A percentile compares a stretch with the other conserved stretches of the same genome.
phyloP scores from a whole-genome alignment of 805 yeast genomes.

The Scheffersomyces ergatensis region DNA sequence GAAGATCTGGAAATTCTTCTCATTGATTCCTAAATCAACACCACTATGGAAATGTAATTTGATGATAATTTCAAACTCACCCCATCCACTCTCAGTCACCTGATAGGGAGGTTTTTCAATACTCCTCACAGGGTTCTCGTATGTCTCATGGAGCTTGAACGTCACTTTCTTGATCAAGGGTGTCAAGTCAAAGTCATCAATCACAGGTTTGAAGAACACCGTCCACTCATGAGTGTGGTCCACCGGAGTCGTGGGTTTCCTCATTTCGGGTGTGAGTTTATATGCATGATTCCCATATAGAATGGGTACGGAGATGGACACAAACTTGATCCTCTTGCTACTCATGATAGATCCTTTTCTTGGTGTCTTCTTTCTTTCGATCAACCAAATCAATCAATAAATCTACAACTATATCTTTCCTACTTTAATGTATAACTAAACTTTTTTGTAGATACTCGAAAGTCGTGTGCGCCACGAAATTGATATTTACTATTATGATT shows the following conservation, averaged over 20 bases:
- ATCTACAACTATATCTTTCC: too few relatives aligned
- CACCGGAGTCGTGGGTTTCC: slow-evolving; percentile 49
- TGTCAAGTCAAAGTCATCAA: slow-evolving; percentile 69
- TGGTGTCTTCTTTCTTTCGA: too few relatives aligned
- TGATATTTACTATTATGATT: too few relatives aligned
- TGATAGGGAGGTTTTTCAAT: slow-evolving; percentile 91
- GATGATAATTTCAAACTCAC: slow-evolving; percentile 91
- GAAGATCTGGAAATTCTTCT: slow-evolving; percentile 79
- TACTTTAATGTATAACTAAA: too few relatives aligned
- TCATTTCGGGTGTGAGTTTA: slow-evolving; percentile 34
- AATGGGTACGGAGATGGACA: slow-evolving; percentile 42
- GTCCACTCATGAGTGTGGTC: slow-evolving; percentile 98
- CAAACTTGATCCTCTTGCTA: slow-evolving; percentile 25
- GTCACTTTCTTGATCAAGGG: slow-evolving; percentile 86
- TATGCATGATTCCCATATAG: slow-evolving; percentile 41
- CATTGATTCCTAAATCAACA: slow-evolving; percentile 59
- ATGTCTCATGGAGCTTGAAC: slow-evolving; percentile 93
- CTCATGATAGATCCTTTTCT: too few relatives aligned
- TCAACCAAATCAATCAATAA: too few relatives aligned
- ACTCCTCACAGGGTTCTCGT: slow-evolving; percentile 79
- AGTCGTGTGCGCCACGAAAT: too few relatives aligned
- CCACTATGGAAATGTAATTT: slow-evolving; percentile 85
- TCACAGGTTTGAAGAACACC: slow-evolving; percentile 77
- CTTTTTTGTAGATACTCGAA: too few relatives aligned
- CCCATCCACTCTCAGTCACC: slow-evolving; percentile 98